Evolutionary conservation across 495 filamentous ascomycete genomes (phyloP).

Genomic region (Aspergillus funiculosus): DNA sequence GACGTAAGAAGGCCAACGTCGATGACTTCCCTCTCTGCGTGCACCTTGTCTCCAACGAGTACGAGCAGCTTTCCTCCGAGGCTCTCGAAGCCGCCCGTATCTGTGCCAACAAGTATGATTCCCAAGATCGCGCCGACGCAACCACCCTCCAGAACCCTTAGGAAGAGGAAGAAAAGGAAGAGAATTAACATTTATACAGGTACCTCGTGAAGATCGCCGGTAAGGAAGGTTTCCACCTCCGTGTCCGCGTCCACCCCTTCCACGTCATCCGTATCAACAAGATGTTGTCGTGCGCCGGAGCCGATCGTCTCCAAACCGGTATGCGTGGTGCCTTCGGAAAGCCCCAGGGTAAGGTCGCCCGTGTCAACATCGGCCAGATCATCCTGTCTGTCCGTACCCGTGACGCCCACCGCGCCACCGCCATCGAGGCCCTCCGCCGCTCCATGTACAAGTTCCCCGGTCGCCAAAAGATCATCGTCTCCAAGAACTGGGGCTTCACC

Average conservation of each 20-base stretch:
- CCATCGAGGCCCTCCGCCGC: slow-evolving; percentile 96
- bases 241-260: slow-evolving; percentile 97
- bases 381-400: slow-evolving; percentile 92
- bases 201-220: slow-evolving; percentile 94
- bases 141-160: neutral
- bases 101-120: slow-evolving; percentile 94
- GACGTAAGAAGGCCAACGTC: slow-evolving; percentile 95
- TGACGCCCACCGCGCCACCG: slow-evolving; percentile 81
- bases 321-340: slow-evolving; percentile 99
- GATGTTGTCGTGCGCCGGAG: slow-evolving; percentile 99
- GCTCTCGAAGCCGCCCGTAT: slow-evolving; percentile 99
- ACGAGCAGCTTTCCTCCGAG: slow-evolving; percentile 97
- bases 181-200: slow-evolving; percentile 31
- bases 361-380: slow-evolving; percentile 99
- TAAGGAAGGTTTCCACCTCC: slow-evolving; percentile 99
- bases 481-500: slow-evolving; percentile 99
- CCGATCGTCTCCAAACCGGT: slow-evolving; percentile 99
- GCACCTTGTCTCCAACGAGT: slow-evolving; percentile 99
- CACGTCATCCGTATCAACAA: slow-evolving; percentile 99
- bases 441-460: slow-evolving; percentile 99
- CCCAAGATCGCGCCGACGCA: slow-evolving; percentile 1
- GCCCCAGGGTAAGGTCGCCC: slow-evolving; percentile 94
- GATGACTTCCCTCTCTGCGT: slow-evolving; percentile 98
- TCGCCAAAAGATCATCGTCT: slow-evolving; percentile 99
- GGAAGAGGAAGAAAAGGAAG: neutral